Percentiles rank a stretch among this genome's conserved stretches.
These are phyloP conservation scores for Paramyrothecium roridum DNA, from an alignment of 2,329 filamentous ascomycete species.

Conservation along the genomic window DNA sequence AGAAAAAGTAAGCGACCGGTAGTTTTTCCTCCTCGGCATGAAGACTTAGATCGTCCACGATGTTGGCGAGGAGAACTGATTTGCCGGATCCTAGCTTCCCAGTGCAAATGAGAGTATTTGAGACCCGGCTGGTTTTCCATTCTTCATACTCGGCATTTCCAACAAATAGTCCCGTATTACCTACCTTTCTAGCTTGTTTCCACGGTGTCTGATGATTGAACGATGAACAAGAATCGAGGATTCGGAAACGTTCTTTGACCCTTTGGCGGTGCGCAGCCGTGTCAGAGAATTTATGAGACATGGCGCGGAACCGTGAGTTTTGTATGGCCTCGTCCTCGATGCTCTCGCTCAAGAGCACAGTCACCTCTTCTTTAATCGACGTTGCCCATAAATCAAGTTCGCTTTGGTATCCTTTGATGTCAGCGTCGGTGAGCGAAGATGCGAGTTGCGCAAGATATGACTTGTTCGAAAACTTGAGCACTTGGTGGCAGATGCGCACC, in stretches of 20 bases:
- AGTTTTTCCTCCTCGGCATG: neutral
- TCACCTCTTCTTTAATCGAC: conserved; percentile 28
- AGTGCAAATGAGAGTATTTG: too few relatives aligned
- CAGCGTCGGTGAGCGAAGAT: conserved; percentile 23
- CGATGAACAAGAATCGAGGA: conserved; percentile 36
- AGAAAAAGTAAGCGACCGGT: conserved; percentile 30
- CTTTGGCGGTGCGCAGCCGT: neutral
- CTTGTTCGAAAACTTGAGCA: conserved; percentile 28
- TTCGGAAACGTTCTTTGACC: conserved; percentile 11
- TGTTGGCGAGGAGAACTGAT: too few relatives aligned
- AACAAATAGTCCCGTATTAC: conserved; percentile 12
- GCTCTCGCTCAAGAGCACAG: conserved; percentile 18
- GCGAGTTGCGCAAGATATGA: conserved; percentile 25
- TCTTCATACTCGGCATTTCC: too few relatives aligned
- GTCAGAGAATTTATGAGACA: neutral
- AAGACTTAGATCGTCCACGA: too few relatives aligned
- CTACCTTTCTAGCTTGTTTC: conserved; percentile 37
- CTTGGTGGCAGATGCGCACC: conserved; percentile 31
- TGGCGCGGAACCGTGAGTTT: conserved; percentile 13
- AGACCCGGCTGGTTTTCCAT: too few relatives aligned
- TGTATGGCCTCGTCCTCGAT: conserved; percentile 15
- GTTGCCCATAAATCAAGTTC: conserved; percentile 30
- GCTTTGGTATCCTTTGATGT: conserved; percentile 25
- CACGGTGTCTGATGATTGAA: conserved; percentile 36
- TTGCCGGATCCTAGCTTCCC: too few relatives aligned